phyloP scores from a whole-genome alignment of 2,329 filamentous ascomycete species.

The Aureobasidium sp. region DNA sequence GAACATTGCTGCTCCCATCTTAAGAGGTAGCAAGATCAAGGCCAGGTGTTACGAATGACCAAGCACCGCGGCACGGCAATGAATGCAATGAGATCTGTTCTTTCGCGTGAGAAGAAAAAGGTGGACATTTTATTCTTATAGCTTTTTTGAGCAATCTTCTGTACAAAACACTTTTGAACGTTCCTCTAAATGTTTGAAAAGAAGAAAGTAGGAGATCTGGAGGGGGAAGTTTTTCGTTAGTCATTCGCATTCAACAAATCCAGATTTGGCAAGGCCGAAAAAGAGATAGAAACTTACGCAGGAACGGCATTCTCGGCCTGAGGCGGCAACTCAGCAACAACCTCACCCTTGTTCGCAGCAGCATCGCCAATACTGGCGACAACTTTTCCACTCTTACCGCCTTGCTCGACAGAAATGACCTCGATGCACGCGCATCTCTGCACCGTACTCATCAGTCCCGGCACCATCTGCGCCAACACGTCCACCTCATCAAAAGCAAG shows the following conservation, averaged over 20 bases:
- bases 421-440: conserved; percentile 63
- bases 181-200: conserved; percentile 72
- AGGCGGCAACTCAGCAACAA: conserved; percentile 50
- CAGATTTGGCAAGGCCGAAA: neutral
- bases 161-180: too few relatives aligned
- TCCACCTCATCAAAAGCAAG: conserved; percentile 78
- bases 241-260: neutral
- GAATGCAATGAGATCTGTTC: too few relatives aligned
- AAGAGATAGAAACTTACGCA: conserved; percentile 46
- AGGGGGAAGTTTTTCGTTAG: neutral
- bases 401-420: conserved; percentile 64
- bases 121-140: too few relatives aligned
- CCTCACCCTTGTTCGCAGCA: conserved; percentile 47
- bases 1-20: too few relatives aligned
- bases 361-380: conserved; percentile 46
- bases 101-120: too few relatives aligned
- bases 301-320: conserved; percentile 71
- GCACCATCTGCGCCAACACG: conserved; percentile 69
- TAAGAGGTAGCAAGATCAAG: too few relatives aligned
- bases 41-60: too few relatives aligned
- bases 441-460: conserved; percentile 68
- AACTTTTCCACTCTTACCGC: conserved; percentile 56
- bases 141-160: too few relatives aligned
- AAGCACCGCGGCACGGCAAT: too few relatives aligned
- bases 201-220: conserved; percentile 51